Evolutionary conservation across 1,284 basidiomycete species (phyloP).

Genomic region (Bondarzewia mesenterica): DNA sequence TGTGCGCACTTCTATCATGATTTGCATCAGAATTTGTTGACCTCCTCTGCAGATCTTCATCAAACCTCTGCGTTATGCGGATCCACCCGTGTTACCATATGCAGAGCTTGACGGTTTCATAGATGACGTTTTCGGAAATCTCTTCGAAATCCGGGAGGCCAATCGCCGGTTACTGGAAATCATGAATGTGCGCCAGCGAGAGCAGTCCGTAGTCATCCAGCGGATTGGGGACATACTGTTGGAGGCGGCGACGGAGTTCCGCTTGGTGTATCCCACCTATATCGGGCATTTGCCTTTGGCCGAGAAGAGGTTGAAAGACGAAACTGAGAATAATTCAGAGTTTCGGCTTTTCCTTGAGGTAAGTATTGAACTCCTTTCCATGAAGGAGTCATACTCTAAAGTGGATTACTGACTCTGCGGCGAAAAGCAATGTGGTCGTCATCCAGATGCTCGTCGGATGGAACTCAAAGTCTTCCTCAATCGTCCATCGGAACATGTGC

Average conservation of each 20-base stretch:
- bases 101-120: conserved; percentile 74
- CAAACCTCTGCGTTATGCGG: conserved; percentile 59
- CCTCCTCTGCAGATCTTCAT: conserved; percentile 56
- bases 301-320: conserved; percentile 81
- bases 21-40: background rate
- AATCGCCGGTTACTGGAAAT: conserved; percentile 79
- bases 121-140: conserved; percentile 82
- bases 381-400: background rate
- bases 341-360: conserved; percentile 89
- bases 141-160: conserved; percentile 76
- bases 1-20: conserved; percentile 32
- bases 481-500: conserved; percentile 81
- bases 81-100: conserved; percentile 67
- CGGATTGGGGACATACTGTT: conserved; percentile 89
- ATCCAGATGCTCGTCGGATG: conserved; percentile 68
- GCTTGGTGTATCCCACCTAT: conserved; percentile 80
- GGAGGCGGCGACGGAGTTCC: conserved; percentile 83
- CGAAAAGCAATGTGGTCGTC: conserved; percentile 44
- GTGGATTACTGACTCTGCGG: background rate
- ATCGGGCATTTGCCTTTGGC: conserved; percentile 81
- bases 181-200: conserved; percentile 82
- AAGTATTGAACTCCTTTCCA: conserved; percentile 11
- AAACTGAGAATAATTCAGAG: conserved; percentile 74
- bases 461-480: conserved; percentile 86
- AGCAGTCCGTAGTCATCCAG: conserved; percentile 79